phyloP scores from a whole-genome alignment of 169 alveolate genomes.

The Cyclospora cayetanensis region DNA sequence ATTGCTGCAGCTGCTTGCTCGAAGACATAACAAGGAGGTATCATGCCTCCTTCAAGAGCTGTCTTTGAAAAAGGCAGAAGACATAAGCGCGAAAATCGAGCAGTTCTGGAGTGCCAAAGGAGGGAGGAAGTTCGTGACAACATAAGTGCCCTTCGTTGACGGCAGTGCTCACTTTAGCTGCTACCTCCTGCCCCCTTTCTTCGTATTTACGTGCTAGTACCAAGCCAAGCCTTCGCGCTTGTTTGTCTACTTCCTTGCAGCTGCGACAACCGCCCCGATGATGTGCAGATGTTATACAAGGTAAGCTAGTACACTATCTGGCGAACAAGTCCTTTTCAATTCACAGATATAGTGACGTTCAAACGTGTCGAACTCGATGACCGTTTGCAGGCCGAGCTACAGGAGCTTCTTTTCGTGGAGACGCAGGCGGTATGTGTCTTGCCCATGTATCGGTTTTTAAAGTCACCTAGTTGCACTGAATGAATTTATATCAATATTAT shows the following conservation, averaged over 20 bases:
- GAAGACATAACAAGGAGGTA: slow-evolving; percentile 8
- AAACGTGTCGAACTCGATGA: not conserved
- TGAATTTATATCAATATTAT: not conserved
- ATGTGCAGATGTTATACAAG: slow-evolving; percentile 41
- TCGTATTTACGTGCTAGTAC: not conserved
- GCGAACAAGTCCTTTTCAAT: not conserved
- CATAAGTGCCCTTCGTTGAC: not conserved
- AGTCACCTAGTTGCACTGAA: not conserved
- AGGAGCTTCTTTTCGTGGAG: slow-evolving; percentile 23
- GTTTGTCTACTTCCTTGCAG: not conserved
- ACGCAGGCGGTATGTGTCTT: slow-evolving; percentile 4
- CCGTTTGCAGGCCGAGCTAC: slow-evolving; percentile 49
- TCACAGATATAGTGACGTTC: not conserved
- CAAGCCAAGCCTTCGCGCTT: not conserved
- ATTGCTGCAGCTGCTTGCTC: slow-evolving; percentile 57
- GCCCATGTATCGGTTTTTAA: not conserved
- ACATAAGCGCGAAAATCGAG: slow-evolving; percentile 24
- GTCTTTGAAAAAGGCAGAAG: slow-evolving; percentile 47
- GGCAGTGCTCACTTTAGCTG: not conserved
- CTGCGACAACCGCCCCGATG: slow-evolving; percentile 29
- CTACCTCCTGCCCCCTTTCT: too few species aligned
- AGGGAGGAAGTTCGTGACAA: slow-evolving; percentile 15
- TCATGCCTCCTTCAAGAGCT: slow-evolving; percentile 48
- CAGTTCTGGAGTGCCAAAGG: slow-evolving; percentile 58
- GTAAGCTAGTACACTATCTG: not conserved